Evolutionary conservation across 208 protist genomes (phyloP), one percentile per base, ranked within the genome.

Genomic region (Trypanosoma lewisi): DNA sequence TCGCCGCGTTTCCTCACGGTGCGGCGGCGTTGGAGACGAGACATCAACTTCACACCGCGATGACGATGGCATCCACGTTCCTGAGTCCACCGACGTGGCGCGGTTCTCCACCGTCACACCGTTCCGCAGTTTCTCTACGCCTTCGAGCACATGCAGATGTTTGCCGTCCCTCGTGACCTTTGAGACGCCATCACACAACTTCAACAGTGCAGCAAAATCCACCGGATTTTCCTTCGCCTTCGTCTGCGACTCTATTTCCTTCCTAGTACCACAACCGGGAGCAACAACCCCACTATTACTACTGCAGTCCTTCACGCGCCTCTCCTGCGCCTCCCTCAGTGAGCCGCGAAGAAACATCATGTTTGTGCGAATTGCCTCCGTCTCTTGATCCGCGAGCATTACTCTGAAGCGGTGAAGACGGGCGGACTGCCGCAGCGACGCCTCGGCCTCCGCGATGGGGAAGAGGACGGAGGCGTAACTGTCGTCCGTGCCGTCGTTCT

Each of bases 391-490:
- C 19, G 73, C 73, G 42, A 83, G 74, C 45, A 56, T 78, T 39
- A 83, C 53, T n/a, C 60, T 65, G 49, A 85, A 79, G 9, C 33
- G 16, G 23, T 81, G 55, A 21, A 67, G 66, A 0, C 49, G 60
- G 1, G 9, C 47, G 6, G 59, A 60, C 31, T 70, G 59, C 36
- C 56, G 36, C 27, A 72, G 61, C 28, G 68, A 45, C 12, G 73
- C 55, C 51, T 85, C 77, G 62, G 79, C 31, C 30, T 82, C 81
- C 2, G 79, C 77, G 1, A 87, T 67, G 16, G 79, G 85, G 19
- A 72, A 63, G 3, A 80, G 53, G 8, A 84, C 58, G 2, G 66
- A 59, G n/a, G 39, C 51, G 51, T 72, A 75, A 50, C 73, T 69
- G 1, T 80, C 77, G 0, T 65, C 71, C 8, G 25, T 53, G 47